phyloP scores from a whole-genome alignment of 768 basidiomycete species.

The Clitopilus passeckerianus region DNA sequence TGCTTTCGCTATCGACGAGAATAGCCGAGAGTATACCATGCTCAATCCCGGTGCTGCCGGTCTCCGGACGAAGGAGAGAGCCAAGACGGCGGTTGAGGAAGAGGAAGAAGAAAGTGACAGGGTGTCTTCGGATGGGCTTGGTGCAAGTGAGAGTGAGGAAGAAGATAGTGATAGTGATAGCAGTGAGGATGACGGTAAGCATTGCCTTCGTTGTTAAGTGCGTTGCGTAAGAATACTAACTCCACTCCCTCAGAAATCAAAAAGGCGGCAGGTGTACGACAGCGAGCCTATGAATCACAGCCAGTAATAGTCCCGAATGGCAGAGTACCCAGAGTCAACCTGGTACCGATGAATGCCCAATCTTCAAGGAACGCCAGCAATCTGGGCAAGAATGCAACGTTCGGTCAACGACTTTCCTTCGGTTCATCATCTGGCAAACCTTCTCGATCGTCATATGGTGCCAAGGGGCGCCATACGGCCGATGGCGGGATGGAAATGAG shows the following conservation, averaged over 20 bases:
- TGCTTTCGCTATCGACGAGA: constrained; percentile 89
- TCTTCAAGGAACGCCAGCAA: constrained; percentile 18
- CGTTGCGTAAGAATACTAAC: constrained; percentile 1
- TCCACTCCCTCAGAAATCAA: constrained; percentile 35
- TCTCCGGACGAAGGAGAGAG: constrained; percentile 32
- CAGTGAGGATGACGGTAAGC: constrained; percentile 53
- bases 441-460: constrained; percentile 11
- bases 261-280: constrained; percentile 42
- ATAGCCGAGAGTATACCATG: constrained; percentile 81
- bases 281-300: constrained; percentile 40
- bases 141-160: constrained; percentile 35
- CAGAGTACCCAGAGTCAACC: constrained; percentile 48
- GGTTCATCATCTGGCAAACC: constrained; percentile 12
- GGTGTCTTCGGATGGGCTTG: constrained; percentile 53
- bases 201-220: constrained; percentile 5
- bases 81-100: constrained; percentile 81
- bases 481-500: constrained; percentile 82
- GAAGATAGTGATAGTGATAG: constrained; percentile 44
- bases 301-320: constrained; percentile 32
- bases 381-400: constrained; percentile 51
- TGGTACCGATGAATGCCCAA: constrained; percentile 60
- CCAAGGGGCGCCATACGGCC: constrained; percentile 18
- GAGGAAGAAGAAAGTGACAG: constrained; percentile 87
- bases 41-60: constrained; percentile 85
- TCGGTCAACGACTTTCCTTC: constrained; percentile 58